Evolutionary conservation across 225 moss, liverwort and hornwort genomes (phyloP).

Genomic region (Asterella californica): DNA sequence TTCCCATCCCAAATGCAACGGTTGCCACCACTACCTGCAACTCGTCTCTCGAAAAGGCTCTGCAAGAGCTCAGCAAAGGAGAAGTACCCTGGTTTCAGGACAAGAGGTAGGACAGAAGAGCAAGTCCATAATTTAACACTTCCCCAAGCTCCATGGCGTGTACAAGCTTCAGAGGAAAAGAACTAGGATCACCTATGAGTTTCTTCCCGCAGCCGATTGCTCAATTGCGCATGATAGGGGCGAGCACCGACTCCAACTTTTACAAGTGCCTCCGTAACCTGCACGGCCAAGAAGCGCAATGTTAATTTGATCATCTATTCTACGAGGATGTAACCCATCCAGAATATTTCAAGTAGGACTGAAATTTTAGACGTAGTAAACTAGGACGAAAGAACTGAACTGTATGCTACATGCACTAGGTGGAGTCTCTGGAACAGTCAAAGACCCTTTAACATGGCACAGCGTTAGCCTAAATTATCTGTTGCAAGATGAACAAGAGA

Average conservation of each 20-base stretch:
- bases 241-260: constrained; percentile 75
- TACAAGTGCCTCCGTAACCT: constrained; percentile 75
- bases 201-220: constrained; percentile 54
- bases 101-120: too few species aligned
- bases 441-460: background rate
- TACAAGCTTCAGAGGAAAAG: background rate
- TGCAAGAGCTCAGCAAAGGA: constrained; percentile 33
- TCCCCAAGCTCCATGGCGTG: background rate
- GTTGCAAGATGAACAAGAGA: background rate
- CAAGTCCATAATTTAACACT: background rate
- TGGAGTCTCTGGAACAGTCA: background rate
- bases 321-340: background rate
- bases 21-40: constrained; percentile 90
- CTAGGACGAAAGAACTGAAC: background rate
- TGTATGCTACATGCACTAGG: background rate
- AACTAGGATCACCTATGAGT: constrained; percentile 55
- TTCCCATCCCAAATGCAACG: constrained; percentile 96
- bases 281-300: constrained; percentile 1
- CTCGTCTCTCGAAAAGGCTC: constrained; percentile 78
- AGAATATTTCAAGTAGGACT: background rate
- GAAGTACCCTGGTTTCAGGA: background rate
- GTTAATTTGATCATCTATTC: background rate
- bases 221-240: constrained; percentile 85
- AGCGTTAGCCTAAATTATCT: background rate
- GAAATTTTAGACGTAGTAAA: background rate